phyloP scores from a whole-genome alignment of 257 asterid genomes.

The Perilla frutescens region DNA sequence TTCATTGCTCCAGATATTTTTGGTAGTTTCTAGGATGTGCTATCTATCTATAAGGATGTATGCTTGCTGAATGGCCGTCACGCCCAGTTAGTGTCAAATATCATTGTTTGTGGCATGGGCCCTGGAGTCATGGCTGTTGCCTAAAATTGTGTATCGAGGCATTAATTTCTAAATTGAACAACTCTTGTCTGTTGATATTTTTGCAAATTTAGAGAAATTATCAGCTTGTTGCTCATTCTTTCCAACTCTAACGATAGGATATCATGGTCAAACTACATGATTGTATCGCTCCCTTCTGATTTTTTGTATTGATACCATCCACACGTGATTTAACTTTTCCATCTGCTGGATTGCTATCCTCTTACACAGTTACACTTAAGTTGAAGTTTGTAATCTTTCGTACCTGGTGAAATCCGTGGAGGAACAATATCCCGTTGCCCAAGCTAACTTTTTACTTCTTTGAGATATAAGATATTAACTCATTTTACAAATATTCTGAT shows the following conservation, averaged over 20 bases:
- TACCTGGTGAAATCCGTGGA: slow-evolving; percentile 4
- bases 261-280: slow-evolving; percentile 9
- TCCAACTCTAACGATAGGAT: slow-evolving; percentile 17
- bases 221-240: background rate
- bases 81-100: background rate
- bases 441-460: background rate
- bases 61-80: background rate
- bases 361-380: background rate
- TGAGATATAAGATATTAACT: background rate
- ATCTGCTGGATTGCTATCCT: background rate
- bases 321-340: slow-evolving; percentile 2
- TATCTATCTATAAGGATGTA: background rate
- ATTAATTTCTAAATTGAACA: background rate
- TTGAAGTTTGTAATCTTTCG: background rate
- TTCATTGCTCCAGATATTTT: slow-evolving; percentile 3
- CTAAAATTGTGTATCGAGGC: background rate
- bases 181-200: background rate
- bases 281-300: background rate
- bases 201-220: background rate
- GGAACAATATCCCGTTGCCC: background rate
- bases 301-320: background rate
- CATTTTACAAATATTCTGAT: background rate
- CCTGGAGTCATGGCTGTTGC: background rate
- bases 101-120: background rate
- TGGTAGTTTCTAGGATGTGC: background rate